phyloP scores from a whole-genome alignment of 106 monocot genomes.

The Alisma plantagoaquatica region DNA sequence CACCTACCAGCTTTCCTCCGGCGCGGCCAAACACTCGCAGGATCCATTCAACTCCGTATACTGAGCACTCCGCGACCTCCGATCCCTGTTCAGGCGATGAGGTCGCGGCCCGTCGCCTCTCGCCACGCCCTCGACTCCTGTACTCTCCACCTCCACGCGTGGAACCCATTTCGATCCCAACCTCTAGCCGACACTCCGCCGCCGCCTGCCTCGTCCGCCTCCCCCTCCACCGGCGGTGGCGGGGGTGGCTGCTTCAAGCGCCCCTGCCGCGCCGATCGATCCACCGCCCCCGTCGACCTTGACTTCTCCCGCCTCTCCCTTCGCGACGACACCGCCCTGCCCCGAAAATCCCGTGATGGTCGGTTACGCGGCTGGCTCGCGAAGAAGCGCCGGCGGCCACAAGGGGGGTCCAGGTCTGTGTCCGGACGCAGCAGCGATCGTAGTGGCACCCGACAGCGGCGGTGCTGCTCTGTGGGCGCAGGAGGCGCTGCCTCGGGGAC shows the following conservation, averaged over 20 bases:
- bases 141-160: constrained; percentile 64
- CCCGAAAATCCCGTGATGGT: too few species aligned
- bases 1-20: too few species aligned
- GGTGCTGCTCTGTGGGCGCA: constrained; percentile 16
- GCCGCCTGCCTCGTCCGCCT: constrained; percentile 18
- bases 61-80: too few species aligned
- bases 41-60: too few species aligned
- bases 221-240: too few species aligned
- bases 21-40: too few species aligned
- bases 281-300: constrained; percentile 39
- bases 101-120: too few species aligned
- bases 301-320: constrained; percentile 52
- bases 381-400: constrained; percentile 46
- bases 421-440: constrained; percentile 89
- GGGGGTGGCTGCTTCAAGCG: too few species aligned
- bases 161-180: constrained; percentile 68
- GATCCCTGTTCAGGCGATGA: too few species aligned
- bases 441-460: constrained; percentile 35
- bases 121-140: constrained; percentile 63
- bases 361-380: constrained; percentile 34
- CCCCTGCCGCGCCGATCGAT: constrained; percentile 74
- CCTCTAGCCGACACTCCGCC: constrained; percentile 1
- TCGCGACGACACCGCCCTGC: constrained; percentile 22
- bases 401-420: constrained; percentile 58
- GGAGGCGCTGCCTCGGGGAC: constrained; percentile 33